These are phyloP conservation scores for Cnidoscolus chayamansa DNA, from an alignment of 441 rosid species.

Conservation along the genomic window DNA sequence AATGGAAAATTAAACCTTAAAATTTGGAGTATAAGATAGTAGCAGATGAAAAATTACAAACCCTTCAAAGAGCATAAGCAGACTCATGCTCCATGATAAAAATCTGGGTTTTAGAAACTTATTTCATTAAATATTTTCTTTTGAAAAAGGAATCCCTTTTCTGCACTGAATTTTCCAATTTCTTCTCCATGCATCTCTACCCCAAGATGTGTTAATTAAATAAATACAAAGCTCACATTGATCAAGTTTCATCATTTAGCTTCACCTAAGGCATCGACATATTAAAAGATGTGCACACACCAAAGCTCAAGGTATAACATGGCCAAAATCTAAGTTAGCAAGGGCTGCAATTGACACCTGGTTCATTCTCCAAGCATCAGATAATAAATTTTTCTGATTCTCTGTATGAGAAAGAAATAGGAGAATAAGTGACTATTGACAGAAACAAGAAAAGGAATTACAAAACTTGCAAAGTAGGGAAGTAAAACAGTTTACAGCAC, in stretches of 20 bases:
- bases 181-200: background rate
- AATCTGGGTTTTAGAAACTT: background rate
- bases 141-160: background rate
- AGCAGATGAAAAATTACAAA: background rate
- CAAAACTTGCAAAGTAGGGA: background rate
- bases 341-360: slow-evolving; percentile 49
- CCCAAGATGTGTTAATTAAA: background rate
- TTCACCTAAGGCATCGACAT: background rate
- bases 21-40: background rate
- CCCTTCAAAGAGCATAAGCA: background rate
- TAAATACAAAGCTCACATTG: background rate
- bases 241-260: background rate
- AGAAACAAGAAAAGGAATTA: background rate
- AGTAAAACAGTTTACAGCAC: background rate
- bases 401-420: slow-evolving; percentile 39
- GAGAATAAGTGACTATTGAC: background rate
- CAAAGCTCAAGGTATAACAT: background rate
- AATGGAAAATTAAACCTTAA: background rate
- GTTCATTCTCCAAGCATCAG: slow-evolving; percentile 78
- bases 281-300: background rate
- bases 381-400: slow-evolving; percentile 81
- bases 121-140: background rate
- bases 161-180: background rate
- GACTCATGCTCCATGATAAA: background rate
- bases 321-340: background rate